Evolutionary conservation across 805 yeast genomes (phyloP).

Genomic region (Saturnispora diversa): DNA sequence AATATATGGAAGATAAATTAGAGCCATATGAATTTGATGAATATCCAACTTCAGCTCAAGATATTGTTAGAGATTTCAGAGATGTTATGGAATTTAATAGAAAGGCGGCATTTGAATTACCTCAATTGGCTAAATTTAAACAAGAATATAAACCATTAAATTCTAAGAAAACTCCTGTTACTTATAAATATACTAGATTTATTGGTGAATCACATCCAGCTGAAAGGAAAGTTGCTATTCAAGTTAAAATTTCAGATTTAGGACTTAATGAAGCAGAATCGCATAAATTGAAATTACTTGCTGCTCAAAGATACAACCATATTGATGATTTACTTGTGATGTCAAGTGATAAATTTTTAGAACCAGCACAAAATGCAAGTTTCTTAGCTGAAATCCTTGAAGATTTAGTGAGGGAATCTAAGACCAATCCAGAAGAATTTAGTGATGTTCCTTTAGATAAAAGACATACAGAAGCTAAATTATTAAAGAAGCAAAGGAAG

Average conservation of each 20-base stretch:
- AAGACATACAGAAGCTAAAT: slow-evolving; percentile 51
- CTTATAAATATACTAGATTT: slow-evolving; percentile 64
- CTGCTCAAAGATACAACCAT: slow-evolving; percentile 70
- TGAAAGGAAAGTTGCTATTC: slow-evolving; percentile 59
- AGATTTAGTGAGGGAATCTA: slow-evolving; percentile 55
- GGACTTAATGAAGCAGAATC: slow-evolving; percentile 42
- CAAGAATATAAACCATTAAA: slow-evolving; percentile 52
- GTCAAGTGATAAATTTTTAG: slow-evolving; percentile 55
- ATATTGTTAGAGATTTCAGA: slow-evolving; percentile 61
- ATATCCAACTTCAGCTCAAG: slow-evolving; percentile 62
- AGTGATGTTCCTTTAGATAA: slow-evolving; percentile 75
- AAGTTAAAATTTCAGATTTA: slow-evolving; percentile 46
- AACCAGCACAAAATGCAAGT: slow-evolving; percentile 82
- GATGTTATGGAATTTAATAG: slow-evolving; percentile 70
- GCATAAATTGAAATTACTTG: slow-evolving; percentile 71
- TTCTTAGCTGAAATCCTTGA: slow-evolving; percentile 57
- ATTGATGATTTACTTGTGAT: slow-evolving; percentile 52
- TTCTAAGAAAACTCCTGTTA: slow-evolving; percentile 42
- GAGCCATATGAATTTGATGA: slow-evolving; percentile 53
- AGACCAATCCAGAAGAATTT: slow-evolving; percentile 51
- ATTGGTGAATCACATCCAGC: slow-evolving; percentile 66
- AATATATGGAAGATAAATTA: slow-evolving; percentile 23
- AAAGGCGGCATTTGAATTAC: slow-evolving; percentile 87
- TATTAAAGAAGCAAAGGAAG: slow-evolving; percentile 33
- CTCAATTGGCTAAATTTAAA: slow-evolving; percentile 68